Base-by-base conservation (phyloP, 371 early-diverging fungal species). In the Mucor mucedo region DNA sequence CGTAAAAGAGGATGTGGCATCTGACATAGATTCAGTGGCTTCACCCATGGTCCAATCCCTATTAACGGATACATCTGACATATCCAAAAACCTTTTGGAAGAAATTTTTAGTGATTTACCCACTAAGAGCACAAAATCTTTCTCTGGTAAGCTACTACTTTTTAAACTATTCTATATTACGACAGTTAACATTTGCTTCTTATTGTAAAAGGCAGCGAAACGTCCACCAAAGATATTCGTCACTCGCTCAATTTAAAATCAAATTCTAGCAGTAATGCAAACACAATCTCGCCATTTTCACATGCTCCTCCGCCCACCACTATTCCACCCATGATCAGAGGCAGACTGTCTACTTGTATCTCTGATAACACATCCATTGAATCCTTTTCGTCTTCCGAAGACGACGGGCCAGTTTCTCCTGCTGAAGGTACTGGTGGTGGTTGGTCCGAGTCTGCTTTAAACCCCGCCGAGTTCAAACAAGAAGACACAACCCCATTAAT, bases 21-120 rank as follows among this genome's bases (percentile, higher is more conserved):
- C 47, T 14, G 16, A 33, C 7, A 39, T 6, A 21, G 48, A 59
- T 9, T 39, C 48, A 8, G 29, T 49, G 5, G 39, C 39, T 38
- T 33, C 39, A 28, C 28, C 60, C 35, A 14, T 59, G 7, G 49
- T 39, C 27, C 48, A 28, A 6, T 59, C 60, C 6, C 40, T 39
- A 8, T 29, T 59, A 28, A 27, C 60, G 21, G 49, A 59, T 50
- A 48, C 60, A 38, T 59, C 39, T 49, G 49, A 49, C n/a, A 59
- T 59, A 14, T 47, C 47, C n/a, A 59, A 38, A n/a, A 63, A 55
- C 40, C 55, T 63, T 13, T 39, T 55, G 14, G 55, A 63, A n/a
- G 63, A 55, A 27, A 63, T 63, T 49, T 63, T 54, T 38, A 63
- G 55, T 45, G 63, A 63, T 39, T 28, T 63, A 8, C 44, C 44